Percentiles rank a stretch among this genome's conserved stretches.
Evolutionary conservation across 768 basidiomycete species (phyloP).

Genomic region (Pulveroboletus sp.): DNA sequence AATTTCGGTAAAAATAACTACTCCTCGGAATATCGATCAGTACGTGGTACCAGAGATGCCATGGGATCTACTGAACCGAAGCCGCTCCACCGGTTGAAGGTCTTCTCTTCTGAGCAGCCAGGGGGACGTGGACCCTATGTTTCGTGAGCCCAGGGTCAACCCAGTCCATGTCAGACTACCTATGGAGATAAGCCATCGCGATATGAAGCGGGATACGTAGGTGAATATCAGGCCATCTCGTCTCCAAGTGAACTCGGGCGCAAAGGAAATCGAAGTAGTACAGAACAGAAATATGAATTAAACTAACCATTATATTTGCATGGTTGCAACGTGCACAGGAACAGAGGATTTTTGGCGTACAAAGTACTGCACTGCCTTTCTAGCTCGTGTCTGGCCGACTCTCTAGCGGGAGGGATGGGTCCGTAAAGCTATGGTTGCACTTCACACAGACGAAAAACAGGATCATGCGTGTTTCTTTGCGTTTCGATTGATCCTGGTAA

Average conservation of each 20-base stretch:
- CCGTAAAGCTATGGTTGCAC: constrained; percentile 72
- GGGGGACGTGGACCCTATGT: not conserved
- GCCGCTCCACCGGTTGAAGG: not conserved
- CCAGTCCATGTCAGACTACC: not conserved
- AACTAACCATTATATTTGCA: not conserved
- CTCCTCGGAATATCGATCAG: not conserved
- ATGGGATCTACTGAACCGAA: not conserved
- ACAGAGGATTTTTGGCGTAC: not conserved
- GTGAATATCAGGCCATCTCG: too few species aligned
- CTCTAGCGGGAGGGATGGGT: constrained; percentile 57
- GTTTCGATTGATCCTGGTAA: constrained; percentile 96
- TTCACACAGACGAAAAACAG: constrained; percentile 87
- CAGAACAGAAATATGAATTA: not conserved
- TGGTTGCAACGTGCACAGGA: constrained; percentile 1
- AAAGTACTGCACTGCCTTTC: constrained; percentile 3
- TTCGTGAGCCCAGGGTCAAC: not conserved
- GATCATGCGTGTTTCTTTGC: constrained; percentile 93
- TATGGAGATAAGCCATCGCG: not conserved
- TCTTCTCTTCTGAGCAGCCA: not conserved
- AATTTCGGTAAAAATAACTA: too few species aligned
- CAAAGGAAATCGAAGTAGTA: too few species aligned
- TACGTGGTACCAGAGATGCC: not conserved
- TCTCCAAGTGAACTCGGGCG: too few species aligned
- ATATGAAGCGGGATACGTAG: not conserved
- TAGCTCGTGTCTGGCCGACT: constrained; percentile 31